Evolutionary conservation across 306 rosid species (phyloP), one percentile per base, ranked within the genome.

Genomic region (Lagenaria siceraria): DNA sequence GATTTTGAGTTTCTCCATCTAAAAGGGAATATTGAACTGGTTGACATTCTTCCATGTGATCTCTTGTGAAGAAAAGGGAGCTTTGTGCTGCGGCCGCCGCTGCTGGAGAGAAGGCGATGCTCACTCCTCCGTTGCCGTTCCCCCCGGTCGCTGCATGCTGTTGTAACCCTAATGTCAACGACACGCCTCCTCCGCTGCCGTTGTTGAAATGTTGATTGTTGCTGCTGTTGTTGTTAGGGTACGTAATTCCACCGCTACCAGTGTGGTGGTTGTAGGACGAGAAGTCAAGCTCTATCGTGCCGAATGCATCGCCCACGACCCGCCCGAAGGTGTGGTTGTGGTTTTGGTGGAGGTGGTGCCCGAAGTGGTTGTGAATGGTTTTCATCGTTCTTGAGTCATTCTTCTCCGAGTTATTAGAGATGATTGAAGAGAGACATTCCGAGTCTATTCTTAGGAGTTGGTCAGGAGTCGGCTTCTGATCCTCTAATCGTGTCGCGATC

Each of bases 161-260:
- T 24, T 93, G 94, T 79, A 93, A 83, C 87, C 98, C 98, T 82
- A 93, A 78, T 8, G 98, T 93, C 88, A 93, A 82, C 19, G 96
- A 93, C 81, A 93, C 96, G 0, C 94, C 90, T 0, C 92, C 85
- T 4, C 83, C 81, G 0, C 82, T 79, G 0, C 81, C 81, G 13
- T 66, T 62, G 27, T 81, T 84, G 51, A 84, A 85, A 21, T 79
- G 56, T 69, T 78, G 85, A 53, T 82, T 78, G 49, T 84, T 81
- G 54, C 40, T 40, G 51, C 11, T 55, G 54, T 33, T 66, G 35
- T 79, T 76, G 65, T 78, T 79, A 19, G 35, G 22, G 53, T 42
- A 87, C 7, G 83, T 69, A 62, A 87, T 82, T 35, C 83, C 61
- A 3, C 84, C 55, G 4, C 84, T 79, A 1, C 80, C 61, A 0